Conservation (phyloP, 2,329 filamentous ascomycete species). For the Chaetomiaceae sp. region DNA sequence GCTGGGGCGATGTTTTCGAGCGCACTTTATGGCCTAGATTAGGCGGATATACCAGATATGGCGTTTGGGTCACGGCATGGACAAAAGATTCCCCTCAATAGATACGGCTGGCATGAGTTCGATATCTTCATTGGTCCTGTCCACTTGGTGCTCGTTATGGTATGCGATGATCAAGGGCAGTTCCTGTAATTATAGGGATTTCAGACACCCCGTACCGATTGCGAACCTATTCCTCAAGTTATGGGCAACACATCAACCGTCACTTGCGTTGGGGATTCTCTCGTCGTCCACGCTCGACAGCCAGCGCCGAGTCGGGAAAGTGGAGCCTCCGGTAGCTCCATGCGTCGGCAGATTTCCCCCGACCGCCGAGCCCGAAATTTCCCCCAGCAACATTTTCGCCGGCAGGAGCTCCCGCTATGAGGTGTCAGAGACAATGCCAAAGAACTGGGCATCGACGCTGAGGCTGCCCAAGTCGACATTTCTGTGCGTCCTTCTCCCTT, state of each 20-base stretch:
- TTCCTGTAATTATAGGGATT: too few species aligned
- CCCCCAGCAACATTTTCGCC: not conserved
- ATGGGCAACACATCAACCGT: too few species aligned
- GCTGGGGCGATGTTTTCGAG: constrained; percentile 24
- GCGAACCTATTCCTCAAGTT: too few species aligned
- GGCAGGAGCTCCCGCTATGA: constrained; percentile 15
- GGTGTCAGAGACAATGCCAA: constrained; percentile 39
- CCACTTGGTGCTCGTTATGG: too few species aligned
- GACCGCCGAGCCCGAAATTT: constrained; percentile 13
- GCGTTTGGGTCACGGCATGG: constrained; percentile 1
- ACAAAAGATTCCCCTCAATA: constrained; percentile 9
- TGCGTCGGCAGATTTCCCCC: constrained; percentile 1
- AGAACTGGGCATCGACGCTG: constrained; percentile 69
- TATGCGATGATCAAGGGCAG: too few species aligned
- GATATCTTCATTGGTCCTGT: too few species aligned
- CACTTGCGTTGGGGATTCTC: too few species aligned
- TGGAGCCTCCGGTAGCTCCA: not conserved
- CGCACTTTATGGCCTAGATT: constrained; percentile 9
- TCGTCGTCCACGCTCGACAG: too few species aligned
- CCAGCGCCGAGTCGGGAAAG: not conserved
- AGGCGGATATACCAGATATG: not conserved
- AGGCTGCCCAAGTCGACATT: constrained; percentile 72
- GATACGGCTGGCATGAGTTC: too few species aligned
- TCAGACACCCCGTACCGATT: too few species aligned
- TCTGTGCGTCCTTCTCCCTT: constrained; percentile 44